Percentiles rank a stretch among this genome's conserved stretches.
Conservation (phyloP, 305 asterid genomes). For the Rubia balearica region DNA sequence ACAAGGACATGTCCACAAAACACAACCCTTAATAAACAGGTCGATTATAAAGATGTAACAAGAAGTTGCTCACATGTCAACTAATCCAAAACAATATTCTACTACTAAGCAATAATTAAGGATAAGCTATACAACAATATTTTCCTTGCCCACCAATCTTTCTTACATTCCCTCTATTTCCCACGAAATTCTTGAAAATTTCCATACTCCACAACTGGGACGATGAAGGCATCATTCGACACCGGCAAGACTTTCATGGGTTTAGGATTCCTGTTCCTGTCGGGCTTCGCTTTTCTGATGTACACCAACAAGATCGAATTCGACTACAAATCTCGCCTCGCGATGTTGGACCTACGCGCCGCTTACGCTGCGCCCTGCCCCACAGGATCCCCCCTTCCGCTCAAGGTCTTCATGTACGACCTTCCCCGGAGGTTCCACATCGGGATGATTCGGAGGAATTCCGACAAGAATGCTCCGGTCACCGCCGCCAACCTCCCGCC, state of each 20-base stretch:
- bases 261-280: constrained; percentile 7
- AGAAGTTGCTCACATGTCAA: too few relatives aligned
- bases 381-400: constrained; percentile 32
- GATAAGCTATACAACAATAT: too few relatives aligned
- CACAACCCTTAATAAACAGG: too few relatives aligned
- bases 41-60: too few relatives aligned
- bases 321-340: constrained; percentile 17
- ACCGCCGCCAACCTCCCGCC: constrained; percentile 29
- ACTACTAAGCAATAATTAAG: too few relatives aligned
- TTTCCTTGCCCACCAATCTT: background rate
- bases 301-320: constrained; percentile 13
- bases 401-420: constrained; percentile 71
- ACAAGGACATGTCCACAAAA: too few relatives aligned
- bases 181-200: background rate
- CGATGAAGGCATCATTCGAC: background rate
- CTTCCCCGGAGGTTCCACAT: constrained; percentile 66
- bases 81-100: too few relatives aligned
- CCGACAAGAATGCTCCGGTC: constrained; percentile 18
- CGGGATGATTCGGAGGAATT: constrained; percentile 32
- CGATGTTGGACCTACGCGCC: constrained; percentile 13
- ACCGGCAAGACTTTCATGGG: constrained; percentile 8
- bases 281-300: constrained; percentile 9
- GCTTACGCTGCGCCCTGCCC: constrained; percentile 26
- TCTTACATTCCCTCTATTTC: background rate
- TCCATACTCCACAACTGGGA: background rate